Conservation (phyloP, 2,329 filamentous ascomycete species). For the Teratosphaeriaceae sp. region DNA sequence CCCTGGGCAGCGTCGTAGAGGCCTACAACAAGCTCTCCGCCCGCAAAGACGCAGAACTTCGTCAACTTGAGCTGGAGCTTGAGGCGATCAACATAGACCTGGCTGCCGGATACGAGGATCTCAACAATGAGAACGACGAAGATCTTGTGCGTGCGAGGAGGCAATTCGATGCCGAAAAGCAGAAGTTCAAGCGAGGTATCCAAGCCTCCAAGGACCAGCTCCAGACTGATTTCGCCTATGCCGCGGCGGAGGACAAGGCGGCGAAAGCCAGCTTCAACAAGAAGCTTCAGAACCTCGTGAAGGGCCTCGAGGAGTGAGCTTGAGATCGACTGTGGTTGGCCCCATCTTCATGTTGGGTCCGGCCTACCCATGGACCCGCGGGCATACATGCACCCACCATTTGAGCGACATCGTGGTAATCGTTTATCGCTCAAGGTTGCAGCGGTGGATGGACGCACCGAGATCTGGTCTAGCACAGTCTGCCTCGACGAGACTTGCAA, state of each 20-base stretch:
- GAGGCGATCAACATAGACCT: slow-evolving; percentile 15
- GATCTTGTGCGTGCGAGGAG: slow-evolving; percentile 7
- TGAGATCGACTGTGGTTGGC: too few species aligned
- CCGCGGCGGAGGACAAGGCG: slow-evolving; percentile 14
- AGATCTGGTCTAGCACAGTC: too few species aligned
- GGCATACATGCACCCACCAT: too few species aligned
- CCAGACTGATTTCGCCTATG: slow-evolving; percentile 13
- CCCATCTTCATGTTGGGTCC: too few species aligned
- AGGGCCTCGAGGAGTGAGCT: neutral
- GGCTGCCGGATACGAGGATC: slow-evolving; percentile 9
- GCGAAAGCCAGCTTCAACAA: slow-evolving; percentile 4
- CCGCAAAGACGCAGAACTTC: slow-evolving; percentile 11
- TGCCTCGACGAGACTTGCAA: too few species aligned
- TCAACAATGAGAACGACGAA: slow-evolving; percentile 9
- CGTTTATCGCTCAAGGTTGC: too few species aligned
- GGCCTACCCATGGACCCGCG: too few species aligned
- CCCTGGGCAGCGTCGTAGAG: slow-evolving; percentile 17
- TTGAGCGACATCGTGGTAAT: too few species aligned
- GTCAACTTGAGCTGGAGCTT: slow-evolving; percentile 12
- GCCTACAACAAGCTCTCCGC: slow-evolving; percentile 10
- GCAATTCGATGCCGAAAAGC: slow-evolving; percentile 11
- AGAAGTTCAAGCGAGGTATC: slow-evolving; percentile 12
- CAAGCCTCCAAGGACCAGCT: slow-evolving; percentile 12
- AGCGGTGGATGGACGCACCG: too few species aligned
- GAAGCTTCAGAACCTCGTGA: slow-evolving; percentile 11